Conservation (phyloP, 805 yeast species). For the Teunomyces lycoperdinae region DNA sequence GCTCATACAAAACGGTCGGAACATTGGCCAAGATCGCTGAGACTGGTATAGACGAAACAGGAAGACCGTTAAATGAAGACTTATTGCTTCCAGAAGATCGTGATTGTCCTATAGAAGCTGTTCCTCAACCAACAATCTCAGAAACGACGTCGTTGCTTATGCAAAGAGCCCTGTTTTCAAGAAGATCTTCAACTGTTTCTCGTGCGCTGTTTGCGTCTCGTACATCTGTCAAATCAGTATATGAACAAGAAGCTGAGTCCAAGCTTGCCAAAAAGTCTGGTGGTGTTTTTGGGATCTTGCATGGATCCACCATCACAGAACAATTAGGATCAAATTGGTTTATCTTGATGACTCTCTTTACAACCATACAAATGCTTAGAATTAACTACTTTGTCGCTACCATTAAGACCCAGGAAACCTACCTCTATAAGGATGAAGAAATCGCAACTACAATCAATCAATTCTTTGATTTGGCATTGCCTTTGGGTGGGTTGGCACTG, state of each 20-base stretch:
- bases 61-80: constrained; percentile 52
- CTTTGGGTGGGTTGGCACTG: constrained; percentile 82
- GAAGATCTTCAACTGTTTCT: constrained; percentile 36
- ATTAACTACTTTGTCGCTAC: constrained; percentile 94
- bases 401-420: constrained; percentile 76
- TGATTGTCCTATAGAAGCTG: constrained; percentile 12
- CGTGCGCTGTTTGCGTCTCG: constrained; percentile 30
- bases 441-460: constrained; percentile 49
- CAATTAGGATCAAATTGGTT: constrained; percentile 74
- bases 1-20: constrained; percentile 70
- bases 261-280: constrained; percentile 52
- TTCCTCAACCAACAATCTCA: constrained; percentile 33
- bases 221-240: constrained; percentile 53
- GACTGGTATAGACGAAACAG: constrained; percentile 72
- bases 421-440: constrained; percentile 52
- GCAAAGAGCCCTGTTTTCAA: constrained; percentile 27
- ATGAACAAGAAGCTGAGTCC: constrained; percentile 64
- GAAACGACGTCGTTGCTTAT: constrained; percentile 41
- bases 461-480: constrained; percentile 82
- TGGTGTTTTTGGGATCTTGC: constrained; percentile 53
- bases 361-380: constrained; percentile 86
- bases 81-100: constrained; percentile 35
- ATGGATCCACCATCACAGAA: constrained; percentile 50
- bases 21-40: constrained; percentile 65
- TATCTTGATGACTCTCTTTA: constrained; percentile 68